Base-by-base conservation (phyloP, 352 stramenopile species). In the Pythium grandisporangium region DNA sequence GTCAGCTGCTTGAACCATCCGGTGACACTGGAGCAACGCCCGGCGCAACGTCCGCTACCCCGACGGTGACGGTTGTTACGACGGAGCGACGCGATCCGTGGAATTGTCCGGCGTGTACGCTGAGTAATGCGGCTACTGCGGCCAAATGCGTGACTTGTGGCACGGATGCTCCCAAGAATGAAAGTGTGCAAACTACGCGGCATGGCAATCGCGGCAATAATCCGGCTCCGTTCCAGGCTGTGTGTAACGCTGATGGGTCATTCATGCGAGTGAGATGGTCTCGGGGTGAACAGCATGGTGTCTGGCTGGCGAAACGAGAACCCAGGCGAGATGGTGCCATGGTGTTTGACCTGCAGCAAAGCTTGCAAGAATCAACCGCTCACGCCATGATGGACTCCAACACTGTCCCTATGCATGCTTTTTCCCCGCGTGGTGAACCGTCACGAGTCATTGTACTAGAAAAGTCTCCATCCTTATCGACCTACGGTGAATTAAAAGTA, bases 241-340 rank as follows among this genome's bases (percentile, higher is more conserved):
- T 66, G 4, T 79, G 88, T 22, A 59, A 77, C 37, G 48, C 59
- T 11, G 34, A 74, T 48, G 30, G 56, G 71, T 75, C 63, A 2
- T 89, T 93, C 48, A 84, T 92, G 76, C 62, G 76, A 8, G 55
- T 93, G 33, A 67, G 53, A 25, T 93, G 81, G 81, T 88, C 76
- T 17, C 73, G 81, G 20, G 81, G 81, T 1, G 81, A 93, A 29
- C 71, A 92, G 37, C 67, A 81, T 27, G 81, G 81, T 23, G 70
- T 87, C 3, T 93, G 81, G 81, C 45, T 93, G 14, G 81, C 81
- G 3, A 61, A 54, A 19, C 66, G 69, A 55, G 48, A 79, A 41
- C 24, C 22, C 11, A n/a, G n/a, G n/a, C n/a, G n/a, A n/a, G n/a
- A n/a, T n/a, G 29, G 66, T 4, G 37, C 52, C 24, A 42, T 20